A percentile compares a stretch with the other conserved stretches of the same genome.
Conservation (phyloP, 176 grass and related monocot species). For the Poa annua region DNA sequence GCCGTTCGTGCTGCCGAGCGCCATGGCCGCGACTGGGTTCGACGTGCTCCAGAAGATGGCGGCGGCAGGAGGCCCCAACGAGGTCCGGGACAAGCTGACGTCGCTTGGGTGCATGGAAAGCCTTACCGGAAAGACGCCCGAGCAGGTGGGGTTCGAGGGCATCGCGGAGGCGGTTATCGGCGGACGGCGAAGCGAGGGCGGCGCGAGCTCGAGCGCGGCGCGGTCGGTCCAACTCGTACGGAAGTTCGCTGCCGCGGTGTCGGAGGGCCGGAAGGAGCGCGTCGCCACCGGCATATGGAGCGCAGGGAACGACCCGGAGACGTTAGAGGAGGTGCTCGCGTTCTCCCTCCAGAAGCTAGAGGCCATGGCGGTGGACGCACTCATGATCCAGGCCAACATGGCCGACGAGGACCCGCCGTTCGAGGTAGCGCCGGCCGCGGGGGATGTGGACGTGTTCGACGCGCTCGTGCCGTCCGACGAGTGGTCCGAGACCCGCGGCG, state of each 20-base stretch:
- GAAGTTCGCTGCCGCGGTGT: conserved; percentile 57
- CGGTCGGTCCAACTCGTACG: conserved; percentile 61
- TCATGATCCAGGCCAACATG: conserved; percentile 72
- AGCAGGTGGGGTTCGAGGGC: conserved; percentile 85
- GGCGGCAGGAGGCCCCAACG: conserved; percentile 49
- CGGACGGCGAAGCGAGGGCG: conserved; percentile 70
- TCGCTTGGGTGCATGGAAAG: conserved; percentile 69
- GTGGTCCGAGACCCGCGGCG: conserved; percentile 33
- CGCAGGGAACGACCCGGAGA: conserved; percentile 53
- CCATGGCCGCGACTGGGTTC: conserved; percentile 60
- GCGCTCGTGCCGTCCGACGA: conserved; percentile 53
- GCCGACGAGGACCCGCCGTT: conserved; percentile 76
- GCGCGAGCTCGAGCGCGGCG: conserved; percentile 63
- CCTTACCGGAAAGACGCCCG: conserved; percentile 69
- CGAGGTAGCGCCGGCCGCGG: conserved; percentile 47
- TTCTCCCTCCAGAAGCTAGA: conserved; percentile 90
- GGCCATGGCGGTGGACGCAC: conserved; percentile 81
- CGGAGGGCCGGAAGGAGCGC: conserved; percentile 70
- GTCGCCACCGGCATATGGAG: conserved; percentile 75
- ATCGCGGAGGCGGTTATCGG: conserved; percentile 80
- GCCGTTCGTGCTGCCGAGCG: conserved; percentile 55
- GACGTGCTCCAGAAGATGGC: conserved; percentile 80
- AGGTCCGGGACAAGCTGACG: conserved; percentile 54
- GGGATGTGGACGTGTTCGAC: conserved; percentile 51
- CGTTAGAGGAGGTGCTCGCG: conserved; percentile 75